Conservation (phyloP, 78 protist genomes). For the Dictyostelium firmibasis region DNA sequence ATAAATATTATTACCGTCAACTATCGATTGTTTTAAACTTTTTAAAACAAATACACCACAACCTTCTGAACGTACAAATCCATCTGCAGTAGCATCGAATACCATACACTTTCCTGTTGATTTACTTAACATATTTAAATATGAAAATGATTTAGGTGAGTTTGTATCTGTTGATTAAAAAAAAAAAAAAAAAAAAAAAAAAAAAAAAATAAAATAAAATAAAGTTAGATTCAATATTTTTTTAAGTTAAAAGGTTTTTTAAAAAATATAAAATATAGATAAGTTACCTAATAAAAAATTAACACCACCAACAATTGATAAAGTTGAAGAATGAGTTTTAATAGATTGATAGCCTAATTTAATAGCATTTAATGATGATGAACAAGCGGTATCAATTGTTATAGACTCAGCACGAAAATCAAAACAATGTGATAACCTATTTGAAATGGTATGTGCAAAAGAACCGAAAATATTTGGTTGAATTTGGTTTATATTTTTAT, state of each 20-base stretch:
- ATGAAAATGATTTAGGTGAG: neutral
- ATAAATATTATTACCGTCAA: slow-evolving; percentile 54
- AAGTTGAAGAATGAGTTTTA: slow-evolving; percentile 49
- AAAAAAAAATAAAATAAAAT: too few relatives aligned
- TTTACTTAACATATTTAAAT: slow-evolving; percentile 45
- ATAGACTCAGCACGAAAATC: slow-evolving; percentile 85
- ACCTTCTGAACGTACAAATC: slow-evolving; percentile 82
- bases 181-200: too few relatives aligned
- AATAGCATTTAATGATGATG: slow-evolving; percentile 85
- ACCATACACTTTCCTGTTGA: neutral
- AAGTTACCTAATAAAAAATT: slow-evolving; percentile 44
- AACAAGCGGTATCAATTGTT: slow-evolving; percentile 91
- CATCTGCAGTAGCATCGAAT: slow-evolving; percentile 40
- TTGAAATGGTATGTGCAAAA: slow-evolving; percentile 38
- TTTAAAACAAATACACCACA: slow-evolving; percentile 20
- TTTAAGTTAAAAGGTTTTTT: too few relatives aligned
- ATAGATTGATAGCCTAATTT: slow-evolving; percentile 72
- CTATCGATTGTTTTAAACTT: neutral
- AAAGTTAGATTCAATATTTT: too few relatives aligned
- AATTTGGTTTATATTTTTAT: too few relatives aligned
- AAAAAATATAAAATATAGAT: neutral
- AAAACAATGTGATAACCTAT: slow-evolving; percentile 86
- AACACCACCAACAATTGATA: slow-evolving; percentile 88
- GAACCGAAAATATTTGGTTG: neutral
- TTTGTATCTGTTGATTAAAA: slow-evolving; percentile 13